These are phyloP conservation scores for Tylopilus sp. DNA, from an alignment of 768 basidiomycete genomes.

Conservation along the genomic window DNA sequence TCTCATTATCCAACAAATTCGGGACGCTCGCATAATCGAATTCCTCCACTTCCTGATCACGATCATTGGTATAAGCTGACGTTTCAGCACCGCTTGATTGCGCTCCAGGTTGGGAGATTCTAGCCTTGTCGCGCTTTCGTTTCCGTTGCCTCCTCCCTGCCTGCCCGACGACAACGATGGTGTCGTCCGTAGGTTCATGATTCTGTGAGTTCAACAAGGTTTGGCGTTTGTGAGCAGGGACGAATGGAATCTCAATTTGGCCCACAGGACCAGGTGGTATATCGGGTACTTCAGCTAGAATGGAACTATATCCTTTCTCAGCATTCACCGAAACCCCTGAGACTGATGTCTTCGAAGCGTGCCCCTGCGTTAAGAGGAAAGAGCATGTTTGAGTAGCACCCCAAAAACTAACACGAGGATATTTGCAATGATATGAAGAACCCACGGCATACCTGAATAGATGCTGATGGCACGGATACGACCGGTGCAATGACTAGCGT, in stretches of 20 bases:
- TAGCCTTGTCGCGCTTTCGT: slow-evolving; percentile 33
- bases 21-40: slow-evolving; percentile 71
- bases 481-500: slow-evolving; percentile 59
- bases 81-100: slow-evolving; percentile 2
- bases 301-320: neutral
- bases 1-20: slow-evolving; percentile 67
- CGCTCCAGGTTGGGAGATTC: slow-evolving; percentile 1
- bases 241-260: slow-evolving; percentile 73
- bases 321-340: neutral
- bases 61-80: slow-evolving; percentile 3
- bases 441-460: slow-evolving; percentile 15
- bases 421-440: neutral
- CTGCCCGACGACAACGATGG: slow-evolving; percentile 72
- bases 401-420: neutral
- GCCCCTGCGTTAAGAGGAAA: slow-evolving; percentile 5
- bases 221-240: slow-evolving; percentile 62
- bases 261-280: slow-evolving; percentile 34
- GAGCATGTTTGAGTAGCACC: slow-evolving; percentile 1
- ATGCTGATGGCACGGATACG: slow-evolving; percentile 33
- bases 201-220: slow-evolving; percentile 9
- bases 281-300: slow-evolving; percentile 3
- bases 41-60: slow-evolving; percentile 34
- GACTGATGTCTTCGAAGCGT: slow-evolving; percentile 1
- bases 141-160: slow-evolving; percentile 63
- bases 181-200: slow-evolving; percentile 45